Base-by-base conservation (phyloP, 2,329 filamentous ascomycete genomes). In the Chalaropsis thielavioides region DNA sequence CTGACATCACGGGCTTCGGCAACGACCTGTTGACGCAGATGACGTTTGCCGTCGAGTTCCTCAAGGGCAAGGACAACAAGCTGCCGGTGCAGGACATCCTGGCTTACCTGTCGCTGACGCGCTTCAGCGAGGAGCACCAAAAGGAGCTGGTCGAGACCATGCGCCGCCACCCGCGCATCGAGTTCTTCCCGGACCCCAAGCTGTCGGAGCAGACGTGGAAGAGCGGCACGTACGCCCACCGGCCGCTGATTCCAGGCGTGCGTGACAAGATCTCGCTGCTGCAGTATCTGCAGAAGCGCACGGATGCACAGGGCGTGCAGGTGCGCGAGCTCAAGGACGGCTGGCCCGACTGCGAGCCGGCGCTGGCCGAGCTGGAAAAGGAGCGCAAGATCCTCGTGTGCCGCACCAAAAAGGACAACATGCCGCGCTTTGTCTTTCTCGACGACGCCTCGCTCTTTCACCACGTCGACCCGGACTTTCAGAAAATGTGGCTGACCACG, bases 271-370 rank as follows among this genome's bases (percentile, higher is more conserved):
- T 87, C 46, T 85, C 91, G 70, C 82, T 99, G 64, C 83, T 95
- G 64, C 83, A 82, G 64, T 88, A 90, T 72, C 82, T 99, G 40
- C 91, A 96, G 75, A 80, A 81, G 64, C 91, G 92, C 75, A 84
- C 83, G 63, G 91, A 91, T 67, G 89, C 90, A 1, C 85, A 87
- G 69, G 90, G 90, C 13, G 83, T 97, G 64, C 81, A 81, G 44
- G 90, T 97, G 68, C 91, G 90, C 74, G 91, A 96, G 71, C 82
- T 99, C 68, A 95, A 96, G 76, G 94, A 99, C 73, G 94, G 94
- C 68, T 99, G 94, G 94, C 85, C 87, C 27, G 86, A 87, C 70
- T 95, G 90, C 71, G 85, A 92, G 67, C 83, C 87, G 22, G 83
- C 88, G 10, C 88, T 99, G 73, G 83, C 88, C 68, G 80, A 83